A percentile compares a stretch with the other conserved stretches of the same genome.
phyloP scores from a whole-genome alignment of 768 basidiomycete genomes.

The Rhodotorula diobovata region DNA sequence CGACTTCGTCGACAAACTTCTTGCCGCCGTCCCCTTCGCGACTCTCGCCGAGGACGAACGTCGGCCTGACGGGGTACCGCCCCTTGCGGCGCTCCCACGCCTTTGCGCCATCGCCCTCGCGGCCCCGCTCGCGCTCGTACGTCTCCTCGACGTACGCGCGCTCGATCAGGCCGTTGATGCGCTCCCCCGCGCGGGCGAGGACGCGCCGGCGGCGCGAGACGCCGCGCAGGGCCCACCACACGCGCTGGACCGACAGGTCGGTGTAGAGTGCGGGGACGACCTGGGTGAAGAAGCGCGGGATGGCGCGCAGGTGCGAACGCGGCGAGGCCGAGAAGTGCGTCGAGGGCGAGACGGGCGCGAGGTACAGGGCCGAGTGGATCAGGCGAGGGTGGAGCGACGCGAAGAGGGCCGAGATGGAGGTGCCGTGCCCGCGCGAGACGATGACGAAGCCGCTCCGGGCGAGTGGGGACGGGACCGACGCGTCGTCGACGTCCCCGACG shows the following conservation, averaged over 20 bases:
- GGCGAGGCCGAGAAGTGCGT: neutral
- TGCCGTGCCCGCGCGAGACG: conserved; percentile 21
- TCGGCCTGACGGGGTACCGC: conserved; percentile 35
- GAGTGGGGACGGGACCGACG: conserved; percentile 24
- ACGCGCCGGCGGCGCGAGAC: conserved; percentile 16
- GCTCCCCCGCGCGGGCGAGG: conserved; percentile 12
- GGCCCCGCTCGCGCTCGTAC: conserved; percentile 18
- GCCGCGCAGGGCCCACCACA: conserved; percentile 18
- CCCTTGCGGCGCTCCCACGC: conserved; percentile 29
- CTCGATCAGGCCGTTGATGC: conserved; percentile 23
- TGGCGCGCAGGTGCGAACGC: neutral
- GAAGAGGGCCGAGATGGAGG: conserved; percentile 29
- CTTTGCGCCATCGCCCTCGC: conserved; percentile 15
- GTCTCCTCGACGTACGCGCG: conserved; percentile 26
- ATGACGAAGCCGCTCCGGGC: conserved; percentile 37
- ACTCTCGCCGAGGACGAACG: conserved; percentile 22
- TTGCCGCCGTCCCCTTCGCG: conserved; percentile 8
- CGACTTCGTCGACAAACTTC: conserved; percentile 27
- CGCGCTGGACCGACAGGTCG: conserved; percentile 19
- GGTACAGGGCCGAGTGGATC: conserved; percentile 33
- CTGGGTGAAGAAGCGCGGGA: conserved; percentile 21
- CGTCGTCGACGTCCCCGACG: neutral
- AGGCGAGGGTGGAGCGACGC: conserved; percentile 28
- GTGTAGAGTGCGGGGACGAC: conserved; percentile 10
- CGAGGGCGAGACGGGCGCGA: conserved; percentile 27